Evolutionary conservation across 768 basidiomycete genomes (phyloP), one percentile per base, ranked within the genome.

Genomic region (Mycena leptocephala): DNA sequence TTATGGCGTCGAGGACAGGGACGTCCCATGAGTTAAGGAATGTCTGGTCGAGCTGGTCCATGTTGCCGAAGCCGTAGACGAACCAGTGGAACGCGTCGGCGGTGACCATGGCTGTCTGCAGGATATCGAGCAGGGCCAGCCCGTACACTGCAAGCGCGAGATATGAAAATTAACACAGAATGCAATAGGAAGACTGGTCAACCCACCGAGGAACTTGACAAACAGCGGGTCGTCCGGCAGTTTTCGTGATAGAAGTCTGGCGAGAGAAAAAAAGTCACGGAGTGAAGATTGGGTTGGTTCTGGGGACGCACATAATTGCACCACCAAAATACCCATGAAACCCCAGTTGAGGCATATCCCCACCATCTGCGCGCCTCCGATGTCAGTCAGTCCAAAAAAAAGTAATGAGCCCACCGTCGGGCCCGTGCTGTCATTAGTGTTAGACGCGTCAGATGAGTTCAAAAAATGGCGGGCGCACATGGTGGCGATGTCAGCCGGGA

Each of bases 51-150:
- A 81, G 66, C 11, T 13, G 7, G 10, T 41, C 39, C 58, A 76
- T 75, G 43, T 81, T 59, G 24, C 81, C 81, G 39, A 76, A 81
- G 16, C 81, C 81, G 37, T 74, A 76, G 1, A 76, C 81, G 43
- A 78, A 81, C 81, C 81, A 81, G 28, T 79, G 80, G 58, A 81
- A 76, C 18, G 77, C 79, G 69, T 81, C 81, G 6, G 79, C 78
- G 28, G 80, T 79, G 28, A 73, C 39, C 33, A 80, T 48, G 41
- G 39, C 43, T 11, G 80, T 79, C 35, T 80, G 80, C 14, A 79
- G 20, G 10, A 73, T 18, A 16, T 81, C 80, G n/a, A 78, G 30
- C 7, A 80, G n/a, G 66, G 70, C 76, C n/a, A 81, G 32, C n/a
- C 74, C 70, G 43, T 79, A 80, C 22, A 81, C 80, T 81, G 46